Evolutionary conservation across 2,329 filamentous ascomycete species (phyloP), one percentile per base, ranked within the genome.

Genomic region (Chaetomiaceae sp.): DNA sequence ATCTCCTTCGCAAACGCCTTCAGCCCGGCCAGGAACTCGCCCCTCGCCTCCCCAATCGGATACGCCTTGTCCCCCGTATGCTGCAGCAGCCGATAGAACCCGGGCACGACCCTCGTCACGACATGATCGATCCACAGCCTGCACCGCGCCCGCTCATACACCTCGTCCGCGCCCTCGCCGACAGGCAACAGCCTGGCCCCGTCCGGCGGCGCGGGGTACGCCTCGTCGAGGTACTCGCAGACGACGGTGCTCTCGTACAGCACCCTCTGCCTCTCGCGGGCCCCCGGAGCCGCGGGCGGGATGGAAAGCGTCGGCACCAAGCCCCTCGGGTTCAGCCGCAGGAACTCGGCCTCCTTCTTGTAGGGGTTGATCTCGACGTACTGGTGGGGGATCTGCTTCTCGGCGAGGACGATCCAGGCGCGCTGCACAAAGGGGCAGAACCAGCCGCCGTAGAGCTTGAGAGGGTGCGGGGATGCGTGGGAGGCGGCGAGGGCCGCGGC

Each of bases 351-450:
- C 0, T 81, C 82, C 64, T 91, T 91, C 67, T 84, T 74, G 73
- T 90, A 90, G 0, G 87, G 87, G 67, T 90, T 90, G 54, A 90
- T 84, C 72, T 89, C 85, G 58, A 87, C 75, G 66, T 89, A 89
- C 70, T 90, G 83, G 66, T 91, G 85, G 14, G 81, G 79, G 27
- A 90, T 85, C 2, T 75, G 70, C 67, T 91, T 90, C 66, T 90
- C 87, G 62, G 84, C 78, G 10, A 91, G 76, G 1, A 84, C 80
- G 56, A 89, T 83, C 84, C 87, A 90, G 13, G 78, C 76, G 16
- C 87, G 78, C 71, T 90, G 87, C 4, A 89, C 79, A 58, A 81
- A 82, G 13, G 80, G 79, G 60, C 79, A 92, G 74, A 89, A 90
- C 86, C 86, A 90, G 58, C 82, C 84, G 13, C 81, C 81, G 68